Evolutionary conservation across 495 filamentous ascomycete species (phyloP).

Genomic region (Penicillium salamii): DNA sequence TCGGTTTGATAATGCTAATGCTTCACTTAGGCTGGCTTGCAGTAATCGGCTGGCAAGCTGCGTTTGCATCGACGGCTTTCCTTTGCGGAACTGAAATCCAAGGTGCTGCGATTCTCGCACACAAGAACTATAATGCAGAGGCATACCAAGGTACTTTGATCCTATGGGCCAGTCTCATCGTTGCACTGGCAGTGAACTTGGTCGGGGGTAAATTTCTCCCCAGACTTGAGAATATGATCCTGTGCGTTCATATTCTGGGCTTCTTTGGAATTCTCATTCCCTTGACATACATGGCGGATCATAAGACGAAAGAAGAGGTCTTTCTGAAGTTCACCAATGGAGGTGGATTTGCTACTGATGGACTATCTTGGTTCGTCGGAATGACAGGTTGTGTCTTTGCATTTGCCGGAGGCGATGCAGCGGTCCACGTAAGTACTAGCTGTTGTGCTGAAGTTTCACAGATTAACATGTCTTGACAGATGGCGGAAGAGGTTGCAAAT

Average conservation of each 20-base stretch:
- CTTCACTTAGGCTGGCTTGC: slow-evolving; percentile 28
- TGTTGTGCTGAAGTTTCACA: too few species aligned
- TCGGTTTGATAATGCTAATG: slow-evolving; percentile 13
- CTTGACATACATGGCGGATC: slow-evolving; percentile 21
- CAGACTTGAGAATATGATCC: slow-evolving; percentile 35
- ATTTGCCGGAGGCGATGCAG: slow-evolving; percentile 30
- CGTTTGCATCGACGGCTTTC: slow-evolving; percentile 25
- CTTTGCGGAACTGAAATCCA: slow-evolving; percentile 36
- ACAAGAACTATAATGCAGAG: slow-evolving; percentile 21
- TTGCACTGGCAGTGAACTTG: slow-evolving; percentile 27
- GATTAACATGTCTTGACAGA: neutral
- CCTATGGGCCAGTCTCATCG: slow-evolving; percentile 26
- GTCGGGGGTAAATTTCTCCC: slow-evolving; percentile 35
- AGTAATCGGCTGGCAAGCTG: slow-evolving; percentile 33
- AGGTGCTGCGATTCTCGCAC: slow-evolving; percentile 24
- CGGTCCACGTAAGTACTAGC: slow-evolving; percentile 26
- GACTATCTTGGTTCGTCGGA: slow-evolving; percentile 35
- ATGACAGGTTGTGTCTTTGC: slow-evolving; percentile 27
- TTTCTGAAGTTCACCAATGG: slow-evolving; percentile 35
- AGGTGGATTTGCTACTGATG: slow-evolving; percentile 33
- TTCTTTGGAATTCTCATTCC: slow-evolving; percentile 50
- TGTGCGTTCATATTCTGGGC: slow-evolving; percentile 37
- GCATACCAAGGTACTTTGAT: slow-evolving; percentile 43
- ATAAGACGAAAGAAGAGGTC: slow-evolving; percentile 22
- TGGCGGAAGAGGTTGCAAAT: slow-evolving; percentile 41